These are phyloP conservation scores for Claviceps sp. DNA, from an alignment of 2,329 filamentous ascomycete species.

Conservation along the genomic window DNA sequence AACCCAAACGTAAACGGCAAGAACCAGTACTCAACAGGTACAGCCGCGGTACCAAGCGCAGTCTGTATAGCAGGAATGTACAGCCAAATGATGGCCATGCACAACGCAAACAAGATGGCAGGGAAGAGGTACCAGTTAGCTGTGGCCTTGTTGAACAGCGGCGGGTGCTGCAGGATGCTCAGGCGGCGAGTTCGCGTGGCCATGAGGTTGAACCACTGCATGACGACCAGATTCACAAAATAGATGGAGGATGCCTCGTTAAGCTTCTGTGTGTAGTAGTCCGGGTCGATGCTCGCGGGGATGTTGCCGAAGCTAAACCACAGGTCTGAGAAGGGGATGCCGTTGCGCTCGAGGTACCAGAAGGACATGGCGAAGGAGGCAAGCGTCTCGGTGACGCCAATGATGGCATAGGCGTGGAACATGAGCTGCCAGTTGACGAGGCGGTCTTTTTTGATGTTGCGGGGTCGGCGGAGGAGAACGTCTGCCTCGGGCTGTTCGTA, in stretches of 20 bases:
- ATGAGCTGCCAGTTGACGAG: conserved; percentile 64
- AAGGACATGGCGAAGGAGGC: conserved; percentile 51
- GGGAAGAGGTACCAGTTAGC: conserved; percentile 59
- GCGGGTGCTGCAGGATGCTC: conserved; percentile 60
- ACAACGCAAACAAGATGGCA: conserved; percentile 54
- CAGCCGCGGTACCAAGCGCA: conserved; percentile 44
- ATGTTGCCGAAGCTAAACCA: conserved; percentile 55
- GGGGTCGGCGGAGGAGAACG: conserved; percentile 54
- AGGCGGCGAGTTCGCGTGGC: conserved; percentile 52
- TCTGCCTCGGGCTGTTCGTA: conserved; percentile 69
- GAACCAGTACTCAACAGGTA: conserved; percentile 66
- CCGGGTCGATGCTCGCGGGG: conserved; percentile 35
- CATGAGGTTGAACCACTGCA: conserved; percentile 70
- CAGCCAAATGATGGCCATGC: conserved; percentile 56
- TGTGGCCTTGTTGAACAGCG: conserved; percentile 48
- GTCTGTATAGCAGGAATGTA: conserved; percentile 54
- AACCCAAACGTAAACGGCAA: conserved; percentile 57
- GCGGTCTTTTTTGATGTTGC: conserved; percentile 54
- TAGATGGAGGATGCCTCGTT: conserved; percentile 61
- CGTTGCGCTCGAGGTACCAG: conserved; percentile 50
- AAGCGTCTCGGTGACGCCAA: conserved; percentile 50
- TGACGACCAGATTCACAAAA: conserved; percentile 68
- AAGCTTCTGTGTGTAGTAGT: conserved; percentile 40
- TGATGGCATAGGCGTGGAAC: conserved; percentile 57
- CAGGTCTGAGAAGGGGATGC: conserved; percentile 48